These are phyloP conservation scores for Teratosphaeria destructans DNA, from an alignment of 2,329 filamentous ascomycete genomes.

Conservation along the genomic window DNA sequence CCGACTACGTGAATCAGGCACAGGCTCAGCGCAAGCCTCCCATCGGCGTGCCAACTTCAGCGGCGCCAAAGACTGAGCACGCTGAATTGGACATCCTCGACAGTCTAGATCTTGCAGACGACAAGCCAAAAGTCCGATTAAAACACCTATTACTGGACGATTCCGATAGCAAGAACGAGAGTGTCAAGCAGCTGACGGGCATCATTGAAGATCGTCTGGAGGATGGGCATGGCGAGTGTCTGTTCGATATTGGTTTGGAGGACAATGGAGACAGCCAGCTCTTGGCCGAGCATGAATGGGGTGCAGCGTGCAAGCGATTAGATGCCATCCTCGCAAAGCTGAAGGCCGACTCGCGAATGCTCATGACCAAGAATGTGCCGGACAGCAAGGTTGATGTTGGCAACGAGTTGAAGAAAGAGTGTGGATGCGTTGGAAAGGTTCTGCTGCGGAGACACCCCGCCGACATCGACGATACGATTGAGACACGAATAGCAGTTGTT, in stretches of 20 bases:
- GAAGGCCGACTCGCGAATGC: conserved; percentile 65
- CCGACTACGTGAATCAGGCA: conserved; percentile 93
- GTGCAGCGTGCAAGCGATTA: conserved; percentile 57
- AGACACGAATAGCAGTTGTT: conserved; percentile 92
- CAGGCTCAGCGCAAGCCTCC: conserved; percentile 55
- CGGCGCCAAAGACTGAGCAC: conserved; percentile 48
- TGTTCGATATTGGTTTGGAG: conserved; percentile 89
- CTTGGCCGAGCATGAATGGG: conserved; percentile 65
- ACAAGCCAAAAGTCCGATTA: conserved; percentile 55
- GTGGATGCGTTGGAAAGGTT: conserved; percentile 72
- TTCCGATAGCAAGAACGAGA: conserved; percentile 41
- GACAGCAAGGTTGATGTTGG: conserved; percentile 65
- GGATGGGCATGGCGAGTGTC: conserved; percentile 77
- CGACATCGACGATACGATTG: conserved; percentile 77
- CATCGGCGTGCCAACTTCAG: conserved; percentile 17
- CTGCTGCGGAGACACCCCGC: conserved; percentile 66
- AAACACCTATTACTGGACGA: conserved; percentile 64
- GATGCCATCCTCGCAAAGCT: conserved; percentile 52
- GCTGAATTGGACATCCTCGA: conserved; percentile 88
- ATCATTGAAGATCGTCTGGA: conserved; percentile 59
- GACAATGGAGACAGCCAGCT: conserved; percentile 79
- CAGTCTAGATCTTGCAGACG: conserved; percentile 62
- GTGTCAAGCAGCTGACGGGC: conserved; percentile 51
- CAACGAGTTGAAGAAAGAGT: conserved; percentile 53
- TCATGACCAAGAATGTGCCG: conserved; percentile 77